Percentiles rank a stretch among this genome's conserved stretches.
Conservation (phyloP, 1,284 basidiomycete species). For the Cryptococcus sp. region DNA sequence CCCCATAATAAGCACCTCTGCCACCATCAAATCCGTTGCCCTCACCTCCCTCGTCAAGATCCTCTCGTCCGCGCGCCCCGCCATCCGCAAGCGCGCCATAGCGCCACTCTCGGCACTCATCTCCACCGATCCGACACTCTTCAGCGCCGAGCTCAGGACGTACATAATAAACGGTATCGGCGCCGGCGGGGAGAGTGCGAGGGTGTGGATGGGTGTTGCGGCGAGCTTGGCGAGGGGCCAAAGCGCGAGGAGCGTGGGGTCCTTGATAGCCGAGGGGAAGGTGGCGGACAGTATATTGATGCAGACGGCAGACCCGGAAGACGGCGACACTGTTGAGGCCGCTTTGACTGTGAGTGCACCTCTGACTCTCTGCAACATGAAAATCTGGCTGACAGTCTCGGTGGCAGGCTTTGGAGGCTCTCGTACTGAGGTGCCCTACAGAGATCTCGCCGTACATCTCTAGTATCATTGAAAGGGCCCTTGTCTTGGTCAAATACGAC, state of each 20-base stretch:
- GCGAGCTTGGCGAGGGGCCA: slow-evolving; percentile 37
- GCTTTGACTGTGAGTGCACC: slow-evolving; percentile 29
- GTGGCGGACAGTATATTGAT: slow-evolving; percentile 27
- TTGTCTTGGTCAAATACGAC: slow-evolving; percentile 84
- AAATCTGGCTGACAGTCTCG: not conserved
- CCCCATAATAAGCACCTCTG: slow-evolving; percentile 59
- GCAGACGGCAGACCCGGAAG: slow-evolving; percentile 32
- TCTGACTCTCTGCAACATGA: not conserved
- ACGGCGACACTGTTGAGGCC: slow-evolving; percentile 44
- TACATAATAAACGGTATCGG: slow-evolving; percentile 29
- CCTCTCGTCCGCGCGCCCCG: slow-evolving; percentile 69
- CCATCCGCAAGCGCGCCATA: slow-evolving; percentile 86
- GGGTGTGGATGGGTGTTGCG: slow-evolving; percentile 35
- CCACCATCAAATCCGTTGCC: slow-evolving; percentile 55
- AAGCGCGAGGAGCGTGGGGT: slow-evolving; percentile 29
- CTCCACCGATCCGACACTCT: slow-evolving; percentile 29
- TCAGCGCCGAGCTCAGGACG: slow-evolving; percentile 23
- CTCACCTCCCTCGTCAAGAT: slow-evolving; percentile 71
- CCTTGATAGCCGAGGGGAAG: slow-evolving; percentile 30
- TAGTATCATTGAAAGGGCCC: slow-evolving; percentile 65
- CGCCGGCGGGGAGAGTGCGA: slow-evolving; percentile 24
- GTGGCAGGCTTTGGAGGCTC: slow-evolving; percentile 70
- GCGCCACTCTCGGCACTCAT: slow-evolving; percentile 59
- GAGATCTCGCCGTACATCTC: slow-evolving; percentile 73
- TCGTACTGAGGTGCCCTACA: slow-evolving; percentile 75